Evolutionary conservation across 2,329 filamentous ascomycete species (phyloP).

Genomic region (Fusarium heterosporum): DNA sequence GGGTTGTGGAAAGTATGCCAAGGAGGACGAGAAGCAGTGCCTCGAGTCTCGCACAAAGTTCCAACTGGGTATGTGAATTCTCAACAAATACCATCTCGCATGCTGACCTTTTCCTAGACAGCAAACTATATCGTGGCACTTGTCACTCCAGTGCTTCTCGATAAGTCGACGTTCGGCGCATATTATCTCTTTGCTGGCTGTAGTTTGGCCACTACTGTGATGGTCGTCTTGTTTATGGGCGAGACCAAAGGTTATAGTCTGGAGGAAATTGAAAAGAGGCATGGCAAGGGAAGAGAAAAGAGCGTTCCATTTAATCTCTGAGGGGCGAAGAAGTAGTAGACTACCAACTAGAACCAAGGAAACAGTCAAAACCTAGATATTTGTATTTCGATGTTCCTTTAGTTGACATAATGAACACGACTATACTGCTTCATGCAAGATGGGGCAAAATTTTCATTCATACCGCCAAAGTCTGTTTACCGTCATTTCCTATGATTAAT

Average conservation of each 20-base stretch:
- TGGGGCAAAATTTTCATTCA: too few relatives aligned
- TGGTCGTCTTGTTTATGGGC: conserved; percentile 55
- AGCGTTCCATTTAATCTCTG: not conserved
- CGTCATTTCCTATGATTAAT: too few relatives aligned
- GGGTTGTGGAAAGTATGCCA: conserved; percentile 67
- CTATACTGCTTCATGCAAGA: too few relatives aligned
- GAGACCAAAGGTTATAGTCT: conserved; percentile 58
- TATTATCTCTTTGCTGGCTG: conserved; percentile 60
- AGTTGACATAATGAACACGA: too few relatives aligned
- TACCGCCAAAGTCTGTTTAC: too few relatives aligned
- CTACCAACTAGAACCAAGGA: too few relatives aligned
- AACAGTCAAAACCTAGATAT: too few relatives aligned
- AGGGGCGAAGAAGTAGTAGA: not conserved
- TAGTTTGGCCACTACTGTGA: conserved; percentile 52
- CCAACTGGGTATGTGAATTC: conserved; percentile 58
- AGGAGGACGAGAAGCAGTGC: conserved; percentile 65
- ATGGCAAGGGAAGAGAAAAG: conserved; percentile 4
- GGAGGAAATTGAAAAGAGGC: conserved; percentile 52
- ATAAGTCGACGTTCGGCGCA: conserved; percentile 55
- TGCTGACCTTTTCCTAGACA: conserved; percentile 40
- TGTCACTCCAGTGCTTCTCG: conserved; percentile 56
- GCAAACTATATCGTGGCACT: conserved; percentile 61
- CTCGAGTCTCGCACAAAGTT: conserved; percentile 64
- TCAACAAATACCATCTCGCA: fast-evolving
- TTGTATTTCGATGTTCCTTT: too few relatives aligned